Conservation (phyloP, 2,329 filamentous ascomycete species). For the Hypoxylon sp. region DNA sequence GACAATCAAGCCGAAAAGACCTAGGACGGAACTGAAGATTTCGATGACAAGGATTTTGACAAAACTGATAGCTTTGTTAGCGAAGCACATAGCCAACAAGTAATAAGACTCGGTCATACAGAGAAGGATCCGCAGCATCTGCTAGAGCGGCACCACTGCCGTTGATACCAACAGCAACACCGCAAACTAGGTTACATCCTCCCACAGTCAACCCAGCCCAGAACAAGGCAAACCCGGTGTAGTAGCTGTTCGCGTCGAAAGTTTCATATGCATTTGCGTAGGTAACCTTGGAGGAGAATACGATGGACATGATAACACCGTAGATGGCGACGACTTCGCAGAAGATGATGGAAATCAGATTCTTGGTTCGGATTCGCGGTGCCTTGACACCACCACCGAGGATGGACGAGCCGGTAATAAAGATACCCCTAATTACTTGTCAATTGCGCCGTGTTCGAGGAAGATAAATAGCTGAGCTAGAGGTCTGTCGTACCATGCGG, state of each 20-base stretch:
- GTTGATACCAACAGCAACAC: conserved; percentile 97
- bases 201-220: conserved; percentile 97
- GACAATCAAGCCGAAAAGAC: conserved; percentile 95
- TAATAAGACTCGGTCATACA: conserved; percentile 71
- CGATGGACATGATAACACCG: conserved; percentile 99
- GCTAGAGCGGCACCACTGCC: conserved; percentile 96
- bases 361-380: conserved; percentile 98
- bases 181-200: conserved; percentile 95
- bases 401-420: conserved; percentile 98
- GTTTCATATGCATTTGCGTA: conserved; percentile 74
- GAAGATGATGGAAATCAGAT: conserved; percentile 99
- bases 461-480: not conserved
- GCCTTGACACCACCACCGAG: conserved; percentile 96
- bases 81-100: conserved; percentile 19
- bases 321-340: conserved; percentile 99
- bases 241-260: conserved; percentile 85
- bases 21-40: conserved; percentile 98
- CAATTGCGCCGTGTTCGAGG: conserved; percentile 11
- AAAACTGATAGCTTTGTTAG: conserved; percentile 71
- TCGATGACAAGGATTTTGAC: conserved; percentile 99
- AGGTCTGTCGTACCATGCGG: conserved; percentile 81
- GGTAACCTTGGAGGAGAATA: conserved; percentile 91
- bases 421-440: conserved; percentile 84
- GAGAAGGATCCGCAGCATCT: conserved; percentile 89
- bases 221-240: conserved; percentile 95